phyloP scores from a whole-genome alignment of 257 asterid species.

The Solanum virginianum region DNA sequence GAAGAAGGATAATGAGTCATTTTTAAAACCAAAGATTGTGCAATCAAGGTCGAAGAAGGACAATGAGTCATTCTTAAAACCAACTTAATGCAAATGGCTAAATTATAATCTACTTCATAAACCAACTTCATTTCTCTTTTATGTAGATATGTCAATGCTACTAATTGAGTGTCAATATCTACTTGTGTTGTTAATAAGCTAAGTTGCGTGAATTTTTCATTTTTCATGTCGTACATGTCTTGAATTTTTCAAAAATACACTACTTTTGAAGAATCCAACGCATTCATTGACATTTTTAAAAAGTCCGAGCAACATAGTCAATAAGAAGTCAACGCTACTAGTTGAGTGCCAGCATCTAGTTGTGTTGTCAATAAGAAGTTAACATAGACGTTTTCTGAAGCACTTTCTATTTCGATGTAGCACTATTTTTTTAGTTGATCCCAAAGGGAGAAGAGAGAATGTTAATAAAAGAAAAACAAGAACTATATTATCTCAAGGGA shows the following conservation, averaged over 20 bases:
- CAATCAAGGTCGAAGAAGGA: not conserved
- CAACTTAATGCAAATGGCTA: not conserved
- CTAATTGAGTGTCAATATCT: not conserved
- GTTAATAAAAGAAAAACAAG: not conserved
- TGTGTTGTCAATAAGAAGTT: not conserved
- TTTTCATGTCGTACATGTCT: no score
- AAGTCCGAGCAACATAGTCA: no score
- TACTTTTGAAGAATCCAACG: no score
- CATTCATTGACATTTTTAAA: no score
- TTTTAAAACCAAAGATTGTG: not conserved
- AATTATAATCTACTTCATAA: not conserved
- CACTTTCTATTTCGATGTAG: not conserved
- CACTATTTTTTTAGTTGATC: not conserved
- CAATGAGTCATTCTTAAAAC: not conserved
- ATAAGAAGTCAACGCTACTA: not conserved
- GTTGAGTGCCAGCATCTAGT: not conserved
- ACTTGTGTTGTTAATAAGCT: not conserved
- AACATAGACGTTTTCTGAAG: not conserved
- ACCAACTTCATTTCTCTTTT: not conserved
- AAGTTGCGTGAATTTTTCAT: no score
- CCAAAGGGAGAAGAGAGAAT: not conserved
- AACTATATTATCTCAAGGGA: not conserved
- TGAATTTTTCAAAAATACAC: no score
- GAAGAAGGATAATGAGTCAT: not conserved
- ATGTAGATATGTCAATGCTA: not conserved